Evolutionary conservation across 495 filamentous ascomycete genomes (phyloP).

Genomic region (Aspergillus ellipticus): DNA sequence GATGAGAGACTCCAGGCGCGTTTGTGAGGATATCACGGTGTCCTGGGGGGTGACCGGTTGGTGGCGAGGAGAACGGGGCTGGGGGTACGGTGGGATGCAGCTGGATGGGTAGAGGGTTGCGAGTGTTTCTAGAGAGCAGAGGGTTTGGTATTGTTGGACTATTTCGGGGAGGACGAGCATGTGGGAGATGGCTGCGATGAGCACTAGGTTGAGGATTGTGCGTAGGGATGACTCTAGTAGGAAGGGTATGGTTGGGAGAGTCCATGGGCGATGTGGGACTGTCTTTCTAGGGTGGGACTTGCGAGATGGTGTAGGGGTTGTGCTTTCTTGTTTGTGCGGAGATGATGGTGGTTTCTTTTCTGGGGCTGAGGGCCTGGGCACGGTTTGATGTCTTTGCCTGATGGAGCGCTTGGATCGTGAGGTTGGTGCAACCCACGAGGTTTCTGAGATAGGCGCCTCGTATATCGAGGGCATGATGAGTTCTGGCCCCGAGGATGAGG

Average conservation of each 20-base stretch:
- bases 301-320: background rate
- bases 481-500: constrained; percentile 39
- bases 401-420: constrained; percentile 20
- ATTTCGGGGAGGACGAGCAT: constrained; percentile 41
- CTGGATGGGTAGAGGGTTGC: constrained; percentile 32
- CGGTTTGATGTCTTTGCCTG: constrained; percentile 28
- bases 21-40: constrained; percentile 24
- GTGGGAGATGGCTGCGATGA: constrained; percentile 33
- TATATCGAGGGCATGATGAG: constrained; percentile 47
- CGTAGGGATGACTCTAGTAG: constrained; percentile 18
- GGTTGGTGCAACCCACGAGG: constrained; percentile 38
- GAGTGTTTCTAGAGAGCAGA: constrained; percentile 28
- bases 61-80: constrained; percentile 11
- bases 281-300: background rate
- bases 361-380: constrained; percentile 5
- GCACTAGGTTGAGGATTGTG: constrained; percentile 27
- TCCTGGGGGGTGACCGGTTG: constrained; percentile 15
- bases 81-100: constrained; percentile 22
- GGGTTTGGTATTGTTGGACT: constrained; percentile 31
- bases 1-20: constrained; percentile 32
- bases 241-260: background rate
- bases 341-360: background rate
- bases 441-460: constrained; percentile 33
- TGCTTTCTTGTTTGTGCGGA: background rate
- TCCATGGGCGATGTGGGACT: background rate